Base-by-base conservation (phyloP, 169 alveolate species). In the Ichthyophthirius multifiliis region DNA sequence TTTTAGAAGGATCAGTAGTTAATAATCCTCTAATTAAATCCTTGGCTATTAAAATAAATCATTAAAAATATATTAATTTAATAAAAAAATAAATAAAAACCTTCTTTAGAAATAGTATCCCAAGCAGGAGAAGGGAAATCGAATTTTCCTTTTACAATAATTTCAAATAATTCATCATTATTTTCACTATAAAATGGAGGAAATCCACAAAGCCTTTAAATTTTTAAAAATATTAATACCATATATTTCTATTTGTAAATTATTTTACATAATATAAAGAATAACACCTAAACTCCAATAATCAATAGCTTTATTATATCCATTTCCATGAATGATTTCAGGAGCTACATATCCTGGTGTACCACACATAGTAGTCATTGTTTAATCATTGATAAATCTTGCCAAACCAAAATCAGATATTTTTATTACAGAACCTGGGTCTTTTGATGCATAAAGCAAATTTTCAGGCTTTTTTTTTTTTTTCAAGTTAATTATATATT, bases 311-410 rank as follows among this genome's bases (percentile, higher is more conserved):
- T 76, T 74, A 55, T 94, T 95, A 81, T 94, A 94, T 15, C 97
- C 97, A 63, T 74, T 47, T 63, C 94, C 95, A 27, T 84, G 85
- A 3, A 93, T 76, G 27, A 93, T 89, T 82, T 93, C 97, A 73
- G 97, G 97, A 6, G 97, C 97, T 0, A 93, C 97, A 83, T 93
- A 93, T 3, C 95, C 92, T 5, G 97, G 97, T 18, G 95, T 93
- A n/a, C 97, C 97, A 71, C 97, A 93, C 34, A 95, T 95, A 27
- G 97, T 93, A 31, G 89, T 87, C 85, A 93, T 91, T 34, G 86
- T 84, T 47, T 92, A 95, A 32, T 88, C 93, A 2, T 84, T 87
- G 23, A 90, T 71, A 75, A 94, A 90, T 78, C 94, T 85, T 45
- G 96, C 96, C 13, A 94, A 83, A 31, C 96, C 95, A 76, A 94